Base-by-base conservation (phyloP, 371 early-diverging fungal species). In the Synchytrium microbalum region DNA sequence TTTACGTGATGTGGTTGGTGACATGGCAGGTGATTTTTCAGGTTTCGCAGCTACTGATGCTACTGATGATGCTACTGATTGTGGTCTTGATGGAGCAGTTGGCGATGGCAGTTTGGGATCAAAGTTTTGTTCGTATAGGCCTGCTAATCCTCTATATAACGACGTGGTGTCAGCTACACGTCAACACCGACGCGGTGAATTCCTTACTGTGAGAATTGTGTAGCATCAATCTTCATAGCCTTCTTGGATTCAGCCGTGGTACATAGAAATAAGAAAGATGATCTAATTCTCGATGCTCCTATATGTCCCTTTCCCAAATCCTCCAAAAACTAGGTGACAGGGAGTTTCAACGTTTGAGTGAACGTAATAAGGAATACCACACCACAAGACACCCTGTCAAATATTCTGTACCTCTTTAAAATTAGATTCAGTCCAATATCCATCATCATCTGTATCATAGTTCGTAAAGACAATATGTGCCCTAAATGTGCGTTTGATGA, bases 401-500 rank as follows among this genome's bases (percentile, higher is more conserved):
- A 46, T 14, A 52, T 25, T 29, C 23, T 29, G 53, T 8, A 67
- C 64, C 52, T 67, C 60, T 30, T 54, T 14, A 32, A 68, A 68
- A 32, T 68, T 59, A 8, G 30, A 3, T 54, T 64, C 60, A 10
- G 64, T 64, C 68, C 68, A 68, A 24, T 38, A 64, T 32, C 64
- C 64, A 64, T 68, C 68, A 13, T 58, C 16, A 51, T 68, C 68
- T 19, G 3, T 58, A 61, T 68, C 68, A 51, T 64, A 68, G 19
- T 60, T 30, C 26, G 63, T 54, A 56, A 68, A 64, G 8, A 64
- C 68, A 14, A 54, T 38, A 38, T 38, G 46, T 38, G 46, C 46
- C 19, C 46, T 38, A 19, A n/a, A 38, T 38, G 46, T 38, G 19
- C 19, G 46, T 38, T 38, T 5, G 19, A 38, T 5, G 19, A 19